Evolutionary conservation across 2,329 filamentous ascomycete species (phyloP).

Genomic region (Coleophoma cylindrospora): DNA sequence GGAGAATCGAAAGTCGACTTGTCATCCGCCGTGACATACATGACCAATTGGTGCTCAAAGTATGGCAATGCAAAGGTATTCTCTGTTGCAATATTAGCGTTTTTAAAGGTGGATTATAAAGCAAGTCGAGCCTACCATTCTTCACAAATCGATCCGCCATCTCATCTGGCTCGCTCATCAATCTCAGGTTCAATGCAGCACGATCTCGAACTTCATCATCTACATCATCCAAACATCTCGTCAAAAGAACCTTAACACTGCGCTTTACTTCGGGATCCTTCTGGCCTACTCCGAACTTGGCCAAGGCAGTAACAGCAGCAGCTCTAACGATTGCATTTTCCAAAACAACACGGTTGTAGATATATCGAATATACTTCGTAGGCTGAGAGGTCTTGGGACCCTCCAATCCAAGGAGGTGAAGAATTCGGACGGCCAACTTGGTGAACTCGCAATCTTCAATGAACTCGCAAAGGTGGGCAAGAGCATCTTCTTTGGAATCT

Average conservation of each 20-base stretch:
- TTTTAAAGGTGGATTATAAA: too few relatives aligned
- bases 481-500: conserved; percentile 73
- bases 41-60: conserved; percentile 94
- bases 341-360: conserved; percentile 96
- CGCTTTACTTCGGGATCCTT: conserved; percentile 96
- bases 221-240: conserved; percentile 89
- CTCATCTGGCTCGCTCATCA: conserved; percentile 83
- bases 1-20: conserved; percentile 77
- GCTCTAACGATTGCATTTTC: conserved; percentile 96
- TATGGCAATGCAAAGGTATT: conserved; percentile 92
- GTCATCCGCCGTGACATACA: conserved; percentile 93
- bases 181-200: conserved; percentile 82
- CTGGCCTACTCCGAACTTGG: conserved; percentile 96
- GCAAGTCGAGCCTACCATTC: conserved; percentile 58
- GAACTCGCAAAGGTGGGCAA: conserved; percentile 96
- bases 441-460: conserved; percentile 99
- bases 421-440: conserved; percentile 89
- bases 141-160: conserved; percentile 85
- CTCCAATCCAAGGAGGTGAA: conserved; percentile 90
- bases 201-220: conserved; percentile 97
- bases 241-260: conserved; percentile 88
- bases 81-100: conserved; percentile 48
- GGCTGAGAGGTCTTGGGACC: conserved; percentile 93
- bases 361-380: conserved; percentile 98
- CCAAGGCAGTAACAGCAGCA: conserved; percentile 88